Base-by-base conservation (phyloP, 495 filamentous ascomycete species). In the Penicillium cataractarum region DNA sequence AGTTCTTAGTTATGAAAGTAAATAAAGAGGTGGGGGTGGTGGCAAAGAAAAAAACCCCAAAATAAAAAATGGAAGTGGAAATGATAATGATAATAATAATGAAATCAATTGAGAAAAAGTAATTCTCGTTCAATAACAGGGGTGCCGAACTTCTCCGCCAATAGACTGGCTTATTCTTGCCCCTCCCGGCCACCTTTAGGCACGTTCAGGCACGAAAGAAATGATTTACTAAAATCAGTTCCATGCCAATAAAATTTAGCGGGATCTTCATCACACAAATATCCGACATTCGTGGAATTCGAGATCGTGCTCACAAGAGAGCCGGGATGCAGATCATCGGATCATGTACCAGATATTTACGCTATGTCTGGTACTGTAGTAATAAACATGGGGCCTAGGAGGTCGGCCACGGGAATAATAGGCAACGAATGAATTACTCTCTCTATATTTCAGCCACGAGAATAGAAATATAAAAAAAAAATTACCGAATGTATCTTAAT, bases 241-340 rank as follows among this genome's bases (percentile, higher is more conserved):
- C 21, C 61, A 55, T 58, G 15, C 3, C 1, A 39, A 39, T 39
- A 15, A 15, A 17, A 17, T 39, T 10, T 29, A 56, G 12, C 57
- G 27, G 48, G 66, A 66, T 69, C 66, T 55, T 48, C 65, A 65
- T 63, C 50, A 35, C 55, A 57, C 26, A 32, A 49, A 51, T 22
- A 46, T 46, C 37, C 26, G 9, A 22, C 40, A 66, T 63, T 67
- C 24, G 27, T 29, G 35, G 62, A 56, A 66, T 69, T 63, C 60
- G 62, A 61, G 70, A 68, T 72, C 70, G 67, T 72, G 70, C 70
- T 70, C 66, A 48, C 66, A 71, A 65, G 65, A 64, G 65, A 60
- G 61, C 31, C 64, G 67, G 69, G 62, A 76, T 71, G 73, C 64
- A 70, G 72, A 74, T 74, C 70, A 66, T 72, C 63, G 61, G 67